phyloP scores from a whole-genome alignment of 441 rosid genomes.

The Bocquillonia castaneifolia region DNA sequence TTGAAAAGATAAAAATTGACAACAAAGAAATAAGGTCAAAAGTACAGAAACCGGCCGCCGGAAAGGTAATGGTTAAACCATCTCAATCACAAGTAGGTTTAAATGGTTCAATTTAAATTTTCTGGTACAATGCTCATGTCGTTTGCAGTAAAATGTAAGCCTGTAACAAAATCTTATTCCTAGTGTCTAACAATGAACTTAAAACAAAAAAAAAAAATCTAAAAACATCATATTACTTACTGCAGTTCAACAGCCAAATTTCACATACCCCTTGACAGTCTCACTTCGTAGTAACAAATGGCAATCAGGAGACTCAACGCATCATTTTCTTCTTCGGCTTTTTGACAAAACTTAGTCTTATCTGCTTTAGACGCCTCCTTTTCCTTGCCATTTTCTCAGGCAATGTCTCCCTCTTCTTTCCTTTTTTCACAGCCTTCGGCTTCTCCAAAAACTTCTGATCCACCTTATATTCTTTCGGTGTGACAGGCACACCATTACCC shows the following conservation, averaged over 20 bases:
- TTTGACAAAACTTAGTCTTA: constrained; percentile 82
- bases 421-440: constrained; percentile 50
- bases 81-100: neutral
- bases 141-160: neutral
- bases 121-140: neutral
- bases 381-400: constrained; percentile 92
- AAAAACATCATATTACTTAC: neutral
- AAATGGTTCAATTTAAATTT: neutral
- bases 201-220: neutral
- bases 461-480: constrained; percentile 61
- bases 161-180: constrained; percentile 10
- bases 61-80: neutral
- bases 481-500: constrained; percentile 55
- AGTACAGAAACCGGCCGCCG: neutral
- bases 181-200: neutral
- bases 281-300: neutral
- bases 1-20: neutral
- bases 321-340: constrained; percentile 52
- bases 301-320: constrained; percentile 25
- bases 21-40: neutral
- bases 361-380: constrained; percentile 74
- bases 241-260: constrained; percentile 5
- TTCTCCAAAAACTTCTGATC: constrained; percentile 63
- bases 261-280: constrained; percentile 10
- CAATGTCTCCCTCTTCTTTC: constrained; percentile 83